Conservation (phyloP, 2,329 filamentous ascomycete genomes). For the Exophiala dermatitidis region DNA sequence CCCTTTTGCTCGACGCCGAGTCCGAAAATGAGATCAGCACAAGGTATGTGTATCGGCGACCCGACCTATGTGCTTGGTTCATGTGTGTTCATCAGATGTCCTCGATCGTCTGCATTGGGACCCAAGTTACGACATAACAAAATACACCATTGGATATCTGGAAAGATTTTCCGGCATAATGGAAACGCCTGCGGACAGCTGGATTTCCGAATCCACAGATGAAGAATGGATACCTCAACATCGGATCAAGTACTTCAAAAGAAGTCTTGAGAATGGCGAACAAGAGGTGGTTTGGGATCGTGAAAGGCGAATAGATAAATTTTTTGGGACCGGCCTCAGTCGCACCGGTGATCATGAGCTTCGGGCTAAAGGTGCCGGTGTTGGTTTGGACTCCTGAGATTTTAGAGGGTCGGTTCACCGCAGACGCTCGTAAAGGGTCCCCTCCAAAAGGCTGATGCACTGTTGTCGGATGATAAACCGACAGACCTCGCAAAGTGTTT, state of each 20-base stretch:
- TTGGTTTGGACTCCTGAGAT: conserved; percentile 2
- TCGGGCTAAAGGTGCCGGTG: conserved; percentile 7
- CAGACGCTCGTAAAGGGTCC: background rate
- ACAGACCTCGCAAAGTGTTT: background rate
- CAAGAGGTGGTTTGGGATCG: conserved; percentile 46
- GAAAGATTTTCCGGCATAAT: conserved; percentile 47
- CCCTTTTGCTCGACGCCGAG: background rate
- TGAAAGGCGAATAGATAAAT: conserved; percentile 39
- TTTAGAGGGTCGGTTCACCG: too few relatives aligned
- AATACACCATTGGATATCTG: conserved; percentile 48
- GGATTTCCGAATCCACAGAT: conserved; percentile 48
- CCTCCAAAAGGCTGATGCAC: background rate
- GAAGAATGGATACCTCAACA: conserved; percentile 53
- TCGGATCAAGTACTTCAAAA: conserved; percentile 46
- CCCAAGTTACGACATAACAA: conserved; percentile 35
- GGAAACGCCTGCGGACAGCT: conserved; percentile 43
- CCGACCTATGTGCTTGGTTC: background rate
- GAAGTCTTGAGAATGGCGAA: conserved; percentile 28
- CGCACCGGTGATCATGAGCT: background rate
- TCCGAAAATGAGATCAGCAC: conserved; percentile 19
- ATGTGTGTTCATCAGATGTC: conserved; percentile 32
- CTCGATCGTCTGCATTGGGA: conserved; percentile 48
- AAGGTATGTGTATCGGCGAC: conserved; percentile 11
- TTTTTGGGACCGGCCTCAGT: conserved; percentile 34
- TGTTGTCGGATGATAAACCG: background rate